Evolutionary conservation across 1,284 basidiomycete genomes (phyloP).

Genomic region (Ustilago hordei): DNA sequence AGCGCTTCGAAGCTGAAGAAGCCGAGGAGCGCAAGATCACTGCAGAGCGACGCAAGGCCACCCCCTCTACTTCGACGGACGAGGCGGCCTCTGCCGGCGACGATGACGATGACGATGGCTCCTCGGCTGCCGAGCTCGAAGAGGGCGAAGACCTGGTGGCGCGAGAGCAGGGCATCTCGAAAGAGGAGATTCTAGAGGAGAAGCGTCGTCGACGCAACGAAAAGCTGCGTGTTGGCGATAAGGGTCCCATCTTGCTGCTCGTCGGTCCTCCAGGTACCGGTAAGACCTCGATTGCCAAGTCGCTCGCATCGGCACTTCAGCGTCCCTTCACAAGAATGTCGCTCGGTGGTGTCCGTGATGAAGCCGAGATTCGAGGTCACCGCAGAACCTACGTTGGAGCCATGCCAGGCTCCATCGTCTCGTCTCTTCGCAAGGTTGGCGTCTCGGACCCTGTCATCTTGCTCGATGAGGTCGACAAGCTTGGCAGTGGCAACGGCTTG

Average conservation of each 20-base stretch:
- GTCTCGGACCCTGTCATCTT: slow-evolving; percentile 71
- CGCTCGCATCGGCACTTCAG: slow-evolving; percentile 77
- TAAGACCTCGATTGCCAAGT: slow-evolving; percentile 68
- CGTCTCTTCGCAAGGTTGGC: slow-evolving; percentile 68
- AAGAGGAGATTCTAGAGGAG: slow-evolving; percentile 46
- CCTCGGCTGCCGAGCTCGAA: slow-evolving; percentile 20
- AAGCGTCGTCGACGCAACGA: slow-evolving; percentile 46
- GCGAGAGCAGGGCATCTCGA: slow-evolving; percentile 35
- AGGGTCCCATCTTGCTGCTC: slow-evolving; percentile 85
- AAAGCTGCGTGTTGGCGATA: slow-evolving; percentile 53
- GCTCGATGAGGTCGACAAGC: slow-evolving; percentile 72
- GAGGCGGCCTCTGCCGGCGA: slow-evolving; percentile 23
- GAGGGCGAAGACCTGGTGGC: slow-evolving; percentile 32
- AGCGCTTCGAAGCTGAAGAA: slow-evolving; percentile 57
- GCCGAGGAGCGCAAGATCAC: slow-evolving; percentile 33
- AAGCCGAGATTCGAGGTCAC: slow-evolving; percentile 71
- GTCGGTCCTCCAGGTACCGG: slow-evolving; percentile 70
- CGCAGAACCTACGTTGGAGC: slow-evolving; percentile 66
- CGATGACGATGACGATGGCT: slow-evolving; percentile 15
- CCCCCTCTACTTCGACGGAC: slow-evolving; percentile 36
- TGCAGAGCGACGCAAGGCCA: slow-evolving; percentile 33
- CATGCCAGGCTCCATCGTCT: slow-evolving; percentile 78
- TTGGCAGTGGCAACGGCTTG: slow-evolving; percentile 68
- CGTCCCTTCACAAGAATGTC: slow-evolving; percentile 73
- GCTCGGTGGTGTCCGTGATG: slow-evolving; percentile 71